A percentile compares a stretch with the other conserved stretches of the same genome.
These are phyloP conservation scores for Coniosporium apollinis DNA, from an alignment of 495 filamentous ascomycete species.

Conservation along the genomic window DNA sequence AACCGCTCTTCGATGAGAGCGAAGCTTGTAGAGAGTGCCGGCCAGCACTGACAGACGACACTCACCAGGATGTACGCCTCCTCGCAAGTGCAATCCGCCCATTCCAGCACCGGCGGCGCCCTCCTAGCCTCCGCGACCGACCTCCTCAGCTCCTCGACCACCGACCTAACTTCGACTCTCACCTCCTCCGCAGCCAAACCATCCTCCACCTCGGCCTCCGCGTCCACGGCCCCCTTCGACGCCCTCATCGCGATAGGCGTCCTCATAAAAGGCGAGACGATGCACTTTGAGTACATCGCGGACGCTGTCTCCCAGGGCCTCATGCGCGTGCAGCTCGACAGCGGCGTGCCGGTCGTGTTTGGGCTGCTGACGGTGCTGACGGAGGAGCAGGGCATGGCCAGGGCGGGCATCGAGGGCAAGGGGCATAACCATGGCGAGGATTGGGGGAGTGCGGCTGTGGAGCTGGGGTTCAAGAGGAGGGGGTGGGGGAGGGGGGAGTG, in stretches of 20 bases:
- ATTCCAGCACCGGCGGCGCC: constrained; percentile 33
- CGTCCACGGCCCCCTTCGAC: constrained; percentile 54
- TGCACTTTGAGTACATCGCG: constrained; percentile 98
- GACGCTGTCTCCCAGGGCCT: constrained; percentile 76
- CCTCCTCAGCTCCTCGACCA: constrained; percentile 50
- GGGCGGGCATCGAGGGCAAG: constrained; percentile 52
- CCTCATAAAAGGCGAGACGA: constrained; percentile 93
- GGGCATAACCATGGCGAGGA: constrained; percentile 25
- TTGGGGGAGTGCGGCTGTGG: constrained; percentile 45
- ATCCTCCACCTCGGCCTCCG: constrained; percentile 12
- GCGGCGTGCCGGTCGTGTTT: constrained; percentile 77
- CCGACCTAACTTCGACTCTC: constrained; percentile 33
- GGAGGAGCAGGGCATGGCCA: constrained; percentile 71
- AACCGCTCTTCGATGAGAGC: too few relatives aligned
- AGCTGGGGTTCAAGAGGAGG: constrained; percentile 54
- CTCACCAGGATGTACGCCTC: constrained; percentile 56
- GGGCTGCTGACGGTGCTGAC: constrained; percentile 77
- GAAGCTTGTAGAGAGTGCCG: too few relatives aligned
- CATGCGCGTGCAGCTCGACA: constrained; percentile 86
- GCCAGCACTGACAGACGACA: too few relatives aligned
- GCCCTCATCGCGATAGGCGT: constrained; percentile 91
- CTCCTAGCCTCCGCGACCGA: constrained; percentile 55
- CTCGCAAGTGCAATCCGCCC: constrained; percentile 63
- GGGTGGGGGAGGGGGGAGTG: constrained; percentile 51
- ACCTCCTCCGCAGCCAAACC: constrained; percentile 4